These are phyloP conservation scores for Nymphaea thermarum DNA, from an alignment of 164 flowering plant genomes.

Conservation along the genomic window DNA sequence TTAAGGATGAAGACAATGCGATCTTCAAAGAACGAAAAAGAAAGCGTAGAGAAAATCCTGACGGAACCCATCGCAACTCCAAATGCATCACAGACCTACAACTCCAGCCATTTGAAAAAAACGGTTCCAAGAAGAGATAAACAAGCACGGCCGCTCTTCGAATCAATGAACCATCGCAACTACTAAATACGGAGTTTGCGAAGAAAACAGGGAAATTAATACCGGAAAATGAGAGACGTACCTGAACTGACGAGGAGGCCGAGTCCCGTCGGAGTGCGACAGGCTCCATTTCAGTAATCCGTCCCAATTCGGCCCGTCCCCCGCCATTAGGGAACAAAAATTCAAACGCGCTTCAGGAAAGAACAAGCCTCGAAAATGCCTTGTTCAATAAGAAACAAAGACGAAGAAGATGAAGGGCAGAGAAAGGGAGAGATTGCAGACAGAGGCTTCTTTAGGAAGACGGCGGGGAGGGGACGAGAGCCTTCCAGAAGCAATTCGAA, in stretches of 20 bases:
- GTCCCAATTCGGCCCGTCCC: conserved; percentile 75
- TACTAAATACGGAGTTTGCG: not conserved
- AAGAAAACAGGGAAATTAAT: not conserved
- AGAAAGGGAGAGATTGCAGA: not conserved
- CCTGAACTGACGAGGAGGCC: conserved; percentile 51
- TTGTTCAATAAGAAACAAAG: not conserved
- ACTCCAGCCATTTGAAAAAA: no score
- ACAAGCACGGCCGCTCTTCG: not conserved
- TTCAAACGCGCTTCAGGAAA: no score
- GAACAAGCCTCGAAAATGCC: not conserved
- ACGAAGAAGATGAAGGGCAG: not conserved
- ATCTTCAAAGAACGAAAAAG: no score
- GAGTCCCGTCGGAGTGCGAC: conserved; percentile 69
- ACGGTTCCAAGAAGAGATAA: no score
- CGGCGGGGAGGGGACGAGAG: no score
- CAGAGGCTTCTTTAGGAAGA: no score
- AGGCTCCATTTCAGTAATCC: conserved; percentile 92
- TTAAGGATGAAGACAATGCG: no score
- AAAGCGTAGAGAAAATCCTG: no score
- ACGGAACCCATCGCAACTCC: no score
- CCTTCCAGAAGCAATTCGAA: no score
- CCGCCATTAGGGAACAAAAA: conserved; percentile 35
- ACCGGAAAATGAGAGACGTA: conserved; percentile 4
- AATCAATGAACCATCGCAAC: not conserved
- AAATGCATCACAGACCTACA: no score